Percentiles rank a stretch among this genome's conserved stretches.
These are phyloP conservation scores for Trametes cingulata DNA, from an alignment of 768 basidiomycete species.

Conservation along the genomic window DNA sequence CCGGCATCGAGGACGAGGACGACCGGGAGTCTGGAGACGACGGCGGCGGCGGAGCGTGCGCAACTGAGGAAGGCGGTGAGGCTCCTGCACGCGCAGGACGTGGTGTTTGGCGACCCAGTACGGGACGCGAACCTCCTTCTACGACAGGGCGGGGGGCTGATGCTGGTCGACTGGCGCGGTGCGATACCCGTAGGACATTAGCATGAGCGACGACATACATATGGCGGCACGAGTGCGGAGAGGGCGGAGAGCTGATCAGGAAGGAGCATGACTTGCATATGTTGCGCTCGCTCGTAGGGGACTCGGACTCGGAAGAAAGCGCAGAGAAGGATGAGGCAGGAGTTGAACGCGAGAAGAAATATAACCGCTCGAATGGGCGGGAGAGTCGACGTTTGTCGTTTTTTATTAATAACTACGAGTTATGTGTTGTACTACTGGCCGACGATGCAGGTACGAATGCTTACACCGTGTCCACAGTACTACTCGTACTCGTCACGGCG, in stretches of 20 bases:
- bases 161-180: conserved; percentile 27
- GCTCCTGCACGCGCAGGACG: conserved; percentile 17
- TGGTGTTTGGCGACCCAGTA: conserved; percentile 37
- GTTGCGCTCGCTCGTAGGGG: background rate
- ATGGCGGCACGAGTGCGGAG: background rate
- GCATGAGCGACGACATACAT: conserved; percentile 35
- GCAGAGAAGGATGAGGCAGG: too few relatives aligned
- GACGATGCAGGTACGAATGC: too few relatives aligned
- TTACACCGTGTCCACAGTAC: too few relatives aligned
- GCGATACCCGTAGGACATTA: conserved; percentile 22
- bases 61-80: conserved; percentile 9
- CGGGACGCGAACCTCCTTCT: conserved; percentile 30
- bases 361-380: too few relatives aligned
- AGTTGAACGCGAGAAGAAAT: too few relatives aligned
- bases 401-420: too few relatives aligned
- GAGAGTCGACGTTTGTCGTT: too few relatives aligned
- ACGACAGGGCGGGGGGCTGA: conserved; percentile 9
- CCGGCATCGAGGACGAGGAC: background rate
- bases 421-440: too few relatives aligned
- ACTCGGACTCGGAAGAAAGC: too few relatives aligned
- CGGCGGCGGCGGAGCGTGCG: background rate
- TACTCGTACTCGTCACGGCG: too few relatives aligned
- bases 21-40: background rate
- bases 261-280: background rate
- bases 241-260: background rate